Evolutionary conservation across 352 stramenopile genomes (phyloP), one percentile per base, ranked within the genome.

Genomic region (Globisporangium polare): DNA sequence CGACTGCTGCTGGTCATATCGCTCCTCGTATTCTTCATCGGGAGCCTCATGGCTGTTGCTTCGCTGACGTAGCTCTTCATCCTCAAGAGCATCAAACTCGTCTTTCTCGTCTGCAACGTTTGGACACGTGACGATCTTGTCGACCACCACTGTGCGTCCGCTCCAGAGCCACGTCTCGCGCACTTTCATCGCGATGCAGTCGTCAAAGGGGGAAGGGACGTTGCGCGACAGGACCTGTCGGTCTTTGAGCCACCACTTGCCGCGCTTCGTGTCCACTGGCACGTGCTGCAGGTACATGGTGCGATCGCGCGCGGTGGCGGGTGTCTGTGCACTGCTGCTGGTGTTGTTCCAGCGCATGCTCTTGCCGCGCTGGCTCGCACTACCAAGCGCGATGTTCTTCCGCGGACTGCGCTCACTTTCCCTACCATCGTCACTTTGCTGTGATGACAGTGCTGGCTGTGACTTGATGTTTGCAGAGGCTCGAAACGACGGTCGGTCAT

Each of bases 211-310:
- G 9, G 65, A 56, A 2, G 66, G 65, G 0, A 62, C 58, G 52
- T 74, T 78, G 6, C 67, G 68, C 3, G 77, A 82, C 26, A 91
- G 65, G 35, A 89, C 69, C 57, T 81, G 74, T 12, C 79, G 73
- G 31, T 88, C 75, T 57, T 74, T 76, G 13, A 91, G 67, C 74
- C 74, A 87, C 81, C 81, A 91, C 62, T 89, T 91, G 53, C 75
- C 81, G 13, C 74, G 68, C 27, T 77, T 78, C 0, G 67, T 73
- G 58, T 76, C 71, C 31, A 83, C 69, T 6, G 70, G 64, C 0
- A 74, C 60, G 49, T 86, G 75, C 37, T 83, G 62, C n/a, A 76
- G 51, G 41, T 73, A 62, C 62, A 58, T 33, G 24, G 27, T 24
- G 56, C 41, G 26, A 22, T 58, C 46, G 12, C 15, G 53, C n/a